A percentile compares a stretch with the other conserved stretches of the same genome.
Conservation (phyloP, 768 basidiomycete genomes). For the Phylloporus sp. region DNA sequence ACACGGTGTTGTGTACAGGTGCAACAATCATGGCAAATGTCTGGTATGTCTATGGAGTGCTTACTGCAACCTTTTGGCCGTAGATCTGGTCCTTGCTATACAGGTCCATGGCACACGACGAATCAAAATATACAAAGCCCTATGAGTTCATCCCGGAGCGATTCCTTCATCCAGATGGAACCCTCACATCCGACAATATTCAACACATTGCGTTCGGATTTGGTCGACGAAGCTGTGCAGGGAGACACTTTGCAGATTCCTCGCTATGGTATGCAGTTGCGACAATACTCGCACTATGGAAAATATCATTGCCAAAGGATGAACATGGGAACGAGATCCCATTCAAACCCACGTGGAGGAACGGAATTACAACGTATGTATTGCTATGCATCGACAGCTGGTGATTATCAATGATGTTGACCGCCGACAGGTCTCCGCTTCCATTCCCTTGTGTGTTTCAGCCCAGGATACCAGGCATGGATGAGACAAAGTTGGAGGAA, state of each 20-base stretch:
- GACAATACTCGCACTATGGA: constrained; percentile 17
- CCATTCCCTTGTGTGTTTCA: constrained; percentile 15
- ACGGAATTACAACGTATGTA: constrained; percentile 15
- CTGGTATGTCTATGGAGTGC: constrained; percentile 19
- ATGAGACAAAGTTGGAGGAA: constrained; percentile 8
- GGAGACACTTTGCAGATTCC: constrained; percentile 14
- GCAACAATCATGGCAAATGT: constrained; percentile 23
- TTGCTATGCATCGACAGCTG: not conserved
- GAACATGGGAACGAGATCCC: constrained; percentile 6
- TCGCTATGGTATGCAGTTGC: constrained; percentile 15
- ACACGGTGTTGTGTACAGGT: not conserved
- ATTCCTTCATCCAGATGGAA: constrained; percentile 29
- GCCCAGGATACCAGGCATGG: constrained; percentile 10
- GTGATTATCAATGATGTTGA: not conserved
- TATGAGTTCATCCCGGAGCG: constrained; percentile 26
- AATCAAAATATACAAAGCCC: constrained; percentile 33
- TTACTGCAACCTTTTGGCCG: not conserved
- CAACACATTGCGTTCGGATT: constrained; percentile 17
- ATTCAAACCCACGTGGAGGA: constrained; percentile 9
- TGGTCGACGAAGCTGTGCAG: constrained; percentile 21
- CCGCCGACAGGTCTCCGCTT: constrained; percentile 10
- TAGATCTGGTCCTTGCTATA: not conserved
- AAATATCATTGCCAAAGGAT: constrained; percentile 9
- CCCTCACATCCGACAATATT: constrained; percentile 12
- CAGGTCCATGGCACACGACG: constrained; percentile 18